phyloP scores from a whole-genome alignment of 2,329 filamentous ascomycete genomes.

The Hypoxylon sp. region DNA sequence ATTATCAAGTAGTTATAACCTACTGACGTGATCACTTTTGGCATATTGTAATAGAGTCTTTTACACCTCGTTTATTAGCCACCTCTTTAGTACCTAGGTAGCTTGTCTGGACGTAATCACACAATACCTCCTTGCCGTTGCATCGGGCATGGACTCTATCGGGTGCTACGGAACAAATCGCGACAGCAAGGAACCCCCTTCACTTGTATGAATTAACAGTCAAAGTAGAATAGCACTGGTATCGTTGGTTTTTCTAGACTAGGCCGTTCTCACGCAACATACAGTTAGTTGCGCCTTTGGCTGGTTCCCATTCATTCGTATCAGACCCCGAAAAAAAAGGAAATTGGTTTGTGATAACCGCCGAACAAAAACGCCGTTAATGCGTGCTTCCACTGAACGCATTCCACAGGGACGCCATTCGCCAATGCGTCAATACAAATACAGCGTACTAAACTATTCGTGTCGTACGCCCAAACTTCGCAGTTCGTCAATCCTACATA shows the following conservation, averaged over 20 bases:
- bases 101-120: too few relatives aligned
- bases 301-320: constrained; percentile 5
- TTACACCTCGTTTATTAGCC: too few relatives aligned
- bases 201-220: constrained; percentile 1
- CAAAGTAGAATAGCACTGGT: constrained; percentile 10
- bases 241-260: constrained; percentile 24
- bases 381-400: constrained; percentile 23
- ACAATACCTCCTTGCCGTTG: too few relatives aligned
- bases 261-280: constrained; percentile 5
- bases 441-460: constrained; percentile 28
- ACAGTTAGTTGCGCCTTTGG: constrained; percentile 19
- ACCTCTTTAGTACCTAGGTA: too few relatives aligned
- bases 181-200: neutral
- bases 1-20: too few relatives aligned
- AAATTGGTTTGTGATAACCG: constrained; percentile 20
- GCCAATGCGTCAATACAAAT: constrained; percentile 26
- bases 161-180: too few relatives aligned
- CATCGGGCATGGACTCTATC: too few relatives aligned
- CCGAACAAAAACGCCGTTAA: constrained; percentile 30
- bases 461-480: constrained; percentile 9
- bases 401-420: constrained; percentile 29
- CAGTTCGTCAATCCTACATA: neutral
- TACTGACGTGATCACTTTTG: too few relatives aligned
- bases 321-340: constrained; percentile 1
- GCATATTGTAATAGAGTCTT: too few relatives aligned